Evolutionary conservation across 371 early-diverging fungal genomes (phyloP).

Genomic region (Mucor piriformis): DNA sequence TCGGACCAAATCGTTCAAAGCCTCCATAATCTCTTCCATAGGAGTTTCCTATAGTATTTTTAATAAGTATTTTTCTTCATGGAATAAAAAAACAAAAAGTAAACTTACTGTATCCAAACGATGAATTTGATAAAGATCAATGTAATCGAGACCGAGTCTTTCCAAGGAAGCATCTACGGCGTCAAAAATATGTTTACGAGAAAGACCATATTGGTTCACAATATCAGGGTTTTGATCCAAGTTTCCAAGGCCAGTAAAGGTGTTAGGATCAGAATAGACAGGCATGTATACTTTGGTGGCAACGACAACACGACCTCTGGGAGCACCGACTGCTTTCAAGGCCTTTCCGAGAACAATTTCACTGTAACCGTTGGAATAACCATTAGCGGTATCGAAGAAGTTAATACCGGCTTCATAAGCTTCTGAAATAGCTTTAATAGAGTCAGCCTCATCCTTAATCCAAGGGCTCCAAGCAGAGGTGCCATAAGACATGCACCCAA

Average conservation of each 20-base stretch:
- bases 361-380: conserved; percentile 40
- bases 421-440: conserved; percentile 36
- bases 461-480: conserved; percentile 18
- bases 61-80: too few relatives aligned
- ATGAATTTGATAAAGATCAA: conserved; percentile 34
- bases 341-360: conserved; percentile 46
- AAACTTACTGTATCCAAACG: conserved; percentile 38
- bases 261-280: neutral
- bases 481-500: conserved; percentile 24
- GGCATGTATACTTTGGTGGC: conserved; percentile 41
- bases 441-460: conserved; percentile 42
- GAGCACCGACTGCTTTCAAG: conserved; percentile 36
- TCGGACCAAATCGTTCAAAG: conserved; percentile 54
- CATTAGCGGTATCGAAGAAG: conserved; percentile 43
- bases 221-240: neutral
- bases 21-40: conserved; percentile 59
- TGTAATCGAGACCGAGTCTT: conserved; percentile 52
- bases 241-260: neutral
- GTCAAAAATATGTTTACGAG: conserved; percentile 60
- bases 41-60: conserved; percentile 46
- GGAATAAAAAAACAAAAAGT: too few relatives aligned
- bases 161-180: conserved; percentile 56
- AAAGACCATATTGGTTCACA: conserved; percentile 43
- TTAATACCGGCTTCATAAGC: conserved; percentile 54
- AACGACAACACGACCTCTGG: conserved; percentile 41